Percentiles rank a stretch among this genome's conserved stretches.
These are phyloP conservation scores for Marsdenia floribunda DNA, from an alignment of 257 asterid species.

Conservation along the genomic window DNA sequence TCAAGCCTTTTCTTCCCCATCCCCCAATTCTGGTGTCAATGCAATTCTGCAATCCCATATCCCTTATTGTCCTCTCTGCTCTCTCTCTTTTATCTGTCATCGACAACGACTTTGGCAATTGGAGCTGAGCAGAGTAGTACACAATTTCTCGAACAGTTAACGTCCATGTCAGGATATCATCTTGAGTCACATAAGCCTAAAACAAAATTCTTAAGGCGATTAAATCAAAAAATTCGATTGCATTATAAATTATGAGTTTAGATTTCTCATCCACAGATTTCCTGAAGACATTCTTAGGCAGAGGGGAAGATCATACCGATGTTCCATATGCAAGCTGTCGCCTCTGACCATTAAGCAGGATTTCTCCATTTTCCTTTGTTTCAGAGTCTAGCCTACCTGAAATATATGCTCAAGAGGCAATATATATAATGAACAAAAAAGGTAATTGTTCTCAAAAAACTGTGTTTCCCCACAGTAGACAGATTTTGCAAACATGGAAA, in stretches of 20 bases:
- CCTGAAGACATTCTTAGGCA: not conserved
- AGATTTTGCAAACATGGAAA: not conserved
- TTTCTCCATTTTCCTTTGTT: conserved; percentile 40
- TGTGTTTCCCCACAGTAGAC: not conserved
- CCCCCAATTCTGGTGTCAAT: conserved; percentile 49
- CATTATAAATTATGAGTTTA: too few species aligned
- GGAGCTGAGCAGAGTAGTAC: conserved; percentile 56
- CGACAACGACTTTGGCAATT: conserved; percentile 41
- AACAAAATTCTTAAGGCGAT: not conserved
- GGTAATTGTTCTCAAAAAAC: not conserved
- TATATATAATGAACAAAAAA: not conserved
- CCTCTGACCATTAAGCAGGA: conserved; percentile 41
- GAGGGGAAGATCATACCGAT: conserved; percentile 32
- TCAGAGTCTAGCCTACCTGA: conserved; percentile 47
- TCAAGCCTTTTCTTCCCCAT: conserved; percentile 48
- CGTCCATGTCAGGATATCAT: conserved; percentile 51
- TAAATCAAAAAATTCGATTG: not conserved
- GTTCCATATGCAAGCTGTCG: conserved; percentile 53
- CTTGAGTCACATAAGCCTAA: conserved; percentile 57
- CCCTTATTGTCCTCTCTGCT: conserved; percentile 43
- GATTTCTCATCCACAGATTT: too few species aligned
- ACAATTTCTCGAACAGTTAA: conserved; percentile 52
- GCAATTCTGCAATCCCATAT: conserved; percentile 53
- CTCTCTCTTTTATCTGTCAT: conserved; percentile 33
- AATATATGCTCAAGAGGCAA: not conserved